Evolutionary conservation across 129 eudicot species (phyloP), one percentile per base, ranked within the genome.

Genomic region (Artemisia tridentata): DNA sequence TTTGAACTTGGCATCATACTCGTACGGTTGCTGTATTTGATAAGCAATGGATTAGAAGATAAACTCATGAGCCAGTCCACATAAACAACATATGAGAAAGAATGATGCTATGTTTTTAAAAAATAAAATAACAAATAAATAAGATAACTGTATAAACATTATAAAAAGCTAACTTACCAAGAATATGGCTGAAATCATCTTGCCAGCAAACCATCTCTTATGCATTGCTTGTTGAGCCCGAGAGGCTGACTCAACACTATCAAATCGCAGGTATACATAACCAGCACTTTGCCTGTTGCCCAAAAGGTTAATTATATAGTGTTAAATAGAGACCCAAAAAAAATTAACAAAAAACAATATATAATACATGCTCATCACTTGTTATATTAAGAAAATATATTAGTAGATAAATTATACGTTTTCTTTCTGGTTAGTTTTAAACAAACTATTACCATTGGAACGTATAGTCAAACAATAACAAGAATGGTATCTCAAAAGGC

Each of bases 211-310:
- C 98, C 98, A 92, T 82, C 98, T 81, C 68, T 83, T 82, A 59
- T 92, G 98, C 98, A 92, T 92, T 23, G 92, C 96, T 55, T 83
- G 88, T 60, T 92, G 98, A 78, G 98, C 98, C 31, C 89, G 81
- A 68, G 86, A 27, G 68, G 98, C 96, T 27, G 81, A 96, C 68
- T 89, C 96, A 65, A 83, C 89, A 70, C 78, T 86, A 8, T 87
- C 96, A 74, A 92, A 92, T 57, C 96, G 81, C 82, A 92, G 46
- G 74, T 86, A 92, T 29, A 92, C 98, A 81, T 92, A 88, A 59
- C 96, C 98, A 66, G 96, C 88, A 80, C 88, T 92, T 31, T 88
- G 73, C 87, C 98, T 92, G 88, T 55, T 43, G 18, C 19, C 20
- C 66, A 61, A 29, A 61, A 12, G 66, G 46, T 61, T 61, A 61